Evolutionary conservation across 2,329 filamentous ascomycete species (phyloP), one percentile per base, ranked within the genome.

Genomic region (Aspergillus arachidicola): DNA sequence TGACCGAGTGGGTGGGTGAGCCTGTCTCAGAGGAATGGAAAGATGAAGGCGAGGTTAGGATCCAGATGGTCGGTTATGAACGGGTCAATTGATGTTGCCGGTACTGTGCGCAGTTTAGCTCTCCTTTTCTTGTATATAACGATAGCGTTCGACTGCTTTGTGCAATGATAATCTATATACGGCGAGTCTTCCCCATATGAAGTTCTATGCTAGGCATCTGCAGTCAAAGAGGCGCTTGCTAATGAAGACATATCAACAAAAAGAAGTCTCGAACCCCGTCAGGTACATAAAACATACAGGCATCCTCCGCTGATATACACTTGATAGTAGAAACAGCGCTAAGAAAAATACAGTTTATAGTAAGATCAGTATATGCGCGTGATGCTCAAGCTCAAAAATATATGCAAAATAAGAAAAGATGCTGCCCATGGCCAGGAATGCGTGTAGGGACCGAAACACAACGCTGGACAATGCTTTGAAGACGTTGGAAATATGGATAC

Each of bases 51-150:
- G 80, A 84, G 54, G 77, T 84, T 32, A 80, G 80, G 32, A 79
- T 84, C 51, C 80, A 82, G 72, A 76, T 85, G 66, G 73, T 82
- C 61, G 80, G 80, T 12, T 82, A 76, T 75, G 79, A 82, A 67
- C 74, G 73, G 64, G 53, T 66, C 45, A 46, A 57, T 32, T 64
- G 41, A 59, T 66, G 59, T 62, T 21, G 6, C 43, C 14, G 38
- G 41, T 3, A 30, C 7, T 30, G 38, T 41, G 38, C 16, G 5
- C 16, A 9, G 19, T 10, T 41, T 19, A 41, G 19, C 38, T 41
- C 16, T 41, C 16, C 7, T n/a, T 19, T 19, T 19, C 36, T 41
- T 41, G 38, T 41, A 41, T 19, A 41, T 41, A 41, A 9, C 38
- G 6, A 55, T 36, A 38, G 51, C 28, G 23, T 26, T 48, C 45